Evolutionary conservation across 352 stramenopile genomes (phyloP).

Genomic region (Phytophthora sojae): DNA sequence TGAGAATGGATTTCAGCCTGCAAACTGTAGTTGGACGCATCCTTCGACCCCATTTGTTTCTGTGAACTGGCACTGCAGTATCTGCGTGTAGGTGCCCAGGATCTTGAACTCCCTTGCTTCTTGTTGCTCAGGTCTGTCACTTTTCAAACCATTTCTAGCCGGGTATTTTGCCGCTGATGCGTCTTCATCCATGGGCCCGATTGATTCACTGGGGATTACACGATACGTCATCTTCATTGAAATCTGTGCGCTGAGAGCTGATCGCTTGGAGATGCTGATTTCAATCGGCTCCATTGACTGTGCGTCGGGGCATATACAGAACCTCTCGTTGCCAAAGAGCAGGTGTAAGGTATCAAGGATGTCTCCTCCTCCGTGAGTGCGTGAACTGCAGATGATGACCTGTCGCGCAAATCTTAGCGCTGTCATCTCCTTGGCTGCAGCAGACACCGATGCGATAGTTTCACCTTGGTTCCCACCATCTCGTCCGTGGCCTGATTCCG

Average conservation of each 20-base stretch:
- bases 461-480: not conserved
- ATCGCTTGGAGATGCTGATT: constrained; percentile 37
- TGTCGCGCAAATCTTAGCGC: constrained; percentile 65
- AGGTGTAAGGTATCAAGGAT: constrained; percentile 73
- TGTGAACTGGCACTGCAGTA: constrained; percentile 20
- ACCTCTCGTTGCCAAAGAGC: constrained; percentile 51
- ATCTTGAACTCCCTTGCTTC: constrained; percentile 35
- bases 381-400: constrained; percentile 67
- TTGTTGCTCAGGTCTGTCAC: not conserved
- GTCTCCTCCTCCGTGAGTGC: constrained; percentile 70
- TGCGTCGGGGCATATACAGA: constrained; percentile 64
- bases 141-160: not conserved
- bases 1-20: not conserved
- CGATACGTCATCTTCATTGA: constrained; percentile 57
- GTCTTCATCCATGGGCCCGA: constrained; percentile 19
- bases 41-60: constrained; percentile 41
- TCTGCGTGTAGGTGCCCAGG: constrained; percentile 44
- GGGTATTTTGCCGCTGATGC: not conserved
- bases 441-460: not conserved
- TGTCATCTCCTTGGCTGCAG: constrained; percentile 42
- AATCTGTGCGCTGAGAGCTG: constrained; percentile 36
- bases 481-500: not conserved
- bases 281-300: constrained; percentile 50
- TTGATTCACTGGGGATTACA: constrained; percentile 37
- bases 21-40: constrained; percentile 37